Percentiles rank a stretch among this genome's conserved stretches.
Evolutionary conservation across 2,329 filamentous ascomycete genomes (phyloP).

Genomic region (Elsinoe necatrix): DNA sequence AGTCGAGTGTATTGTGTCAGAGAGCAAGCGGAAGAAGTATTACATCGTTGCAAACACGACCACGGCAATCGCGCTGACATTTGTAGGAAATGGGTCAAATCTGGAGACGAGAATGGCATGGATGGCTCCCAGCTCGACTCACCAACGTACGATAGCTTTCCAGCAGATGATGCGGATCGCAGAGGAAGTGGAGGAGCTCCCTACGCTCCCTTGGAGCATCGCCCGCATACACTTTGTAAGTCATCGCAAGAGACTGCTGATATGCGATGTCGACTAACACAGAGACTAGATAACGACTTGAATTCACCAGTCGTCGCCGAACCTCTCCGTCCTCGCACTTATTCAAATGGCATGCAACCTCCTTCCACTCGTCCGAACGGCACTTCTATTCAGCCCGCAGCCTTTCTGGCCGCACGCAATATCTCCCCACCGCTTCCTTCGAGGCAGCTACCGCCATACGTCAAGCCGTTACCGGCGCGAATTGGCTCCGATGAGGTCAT

Average conservation of each 20-base stretch:
- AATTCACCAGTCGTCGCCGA: neutral
- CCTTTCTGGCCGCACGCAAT: neutral
- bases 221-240: conserved; percentile 57
- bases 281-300: conserved; percentile 6
- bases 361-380: conserved; percentile 21
- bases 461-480: conserved; percentile 68
- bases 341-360: conserved; percentile 22
- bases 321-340: neutral
- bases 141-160: conserved; percentile 9
- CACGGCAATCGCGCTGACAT: neutral
- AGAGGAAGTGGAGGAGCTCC: conserved; percentile 3
- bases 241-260: conserved; percentile 21
- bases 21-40: conserved; percentile 81
- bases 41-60: conserved; percentile 30
- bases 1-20: conserved; percentile 58
- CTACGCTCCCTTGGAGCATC: conserved; percentile 35
- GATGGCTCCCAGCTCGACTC: conserved; percentile 3
- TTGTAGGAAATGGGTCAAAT: conserved; percentile 30
- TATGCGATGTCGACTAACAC: neutral
- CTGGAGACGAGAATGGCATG: conserved; percentile 16
- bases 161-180: neutral
- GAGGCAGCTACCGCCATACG: conserved; percentile 54
- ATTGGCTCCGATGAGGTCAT: conserved; percentile 74
- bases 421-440: conserved; percentile 21
- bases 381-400: neutral